Evolutionary conservation across 805 yeast species (phyloP).

Genomic region (Saturnispora kantuleensis): DNA sequence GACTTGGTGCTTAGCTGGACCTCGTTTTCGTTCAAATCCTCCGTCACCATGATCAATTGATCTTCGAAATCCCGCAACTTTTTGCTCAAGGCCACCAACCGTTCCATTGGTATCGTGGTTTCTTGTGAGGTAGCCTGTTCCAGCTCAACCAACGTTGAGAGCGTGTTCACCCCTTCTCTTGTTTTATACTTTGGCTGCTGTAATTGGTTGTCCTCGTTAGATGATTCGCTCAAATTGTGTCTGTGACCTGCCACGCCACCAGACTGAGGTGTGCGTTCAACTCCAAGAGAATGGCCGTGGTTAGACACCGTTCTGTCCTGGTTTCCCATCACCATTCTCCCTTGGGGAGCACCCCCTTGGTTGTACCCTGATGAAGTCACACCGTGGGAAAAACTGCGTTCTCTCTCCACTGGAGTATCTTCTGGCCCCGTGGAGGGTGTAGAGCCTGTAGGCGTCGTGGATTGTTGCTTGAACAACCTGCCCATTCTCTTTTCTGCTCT

Average conservation of each 20-base stretch:
- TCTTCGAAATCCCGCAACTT: conserved; percentile 18
- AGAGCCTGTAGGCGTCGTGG: conserved; percentile 3
- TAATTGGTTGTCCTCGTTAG: neutral
- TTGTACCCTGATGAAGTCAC: neutral
- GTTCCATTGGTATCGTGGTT: conserved; percentile 6
- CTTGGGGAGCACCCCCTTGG: neutral
- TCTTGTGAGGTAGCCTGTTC: neutral
- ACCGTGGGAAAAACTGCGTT: conserved; percentile 2
- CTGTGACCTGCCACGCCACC: no score
- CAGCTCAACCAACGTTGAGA: conserved; percentile 8
- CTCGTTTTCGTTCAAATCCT: conserved; percentile 12
- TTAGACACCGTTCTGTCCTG: conserved; percentile 1
- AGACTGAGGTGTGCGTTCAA: neutral
- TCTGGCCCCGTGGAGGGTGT: neutral
- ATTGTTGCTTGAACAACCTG: conserved; percentile 22
- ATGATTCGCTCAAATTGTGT: no score
- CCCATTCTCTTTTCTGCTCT: conserved; percentile 29
- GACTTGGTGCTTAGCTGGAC: conserved; percentile 11
- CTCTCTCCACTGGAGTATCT: neutral
- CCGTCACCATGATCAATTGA: conserved; percentile 14
- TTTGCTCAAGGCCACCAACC: conserved; percentile 15
- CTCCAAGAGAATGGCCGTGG: conserved; percentile 4
- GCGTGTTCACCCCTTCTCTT: conserved; percentile 7
- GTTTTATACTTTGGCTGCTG: conserved; percentile 4
- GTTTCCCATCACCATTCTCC: conserved; percentile 1